A percentile compares a stretch with the other conserved stretches of the same genome.
These are phyloP conservation scores for Posidonia australis DNA, from an alignment of 106 monocot species.

Conservation along the genomic window DNA sequence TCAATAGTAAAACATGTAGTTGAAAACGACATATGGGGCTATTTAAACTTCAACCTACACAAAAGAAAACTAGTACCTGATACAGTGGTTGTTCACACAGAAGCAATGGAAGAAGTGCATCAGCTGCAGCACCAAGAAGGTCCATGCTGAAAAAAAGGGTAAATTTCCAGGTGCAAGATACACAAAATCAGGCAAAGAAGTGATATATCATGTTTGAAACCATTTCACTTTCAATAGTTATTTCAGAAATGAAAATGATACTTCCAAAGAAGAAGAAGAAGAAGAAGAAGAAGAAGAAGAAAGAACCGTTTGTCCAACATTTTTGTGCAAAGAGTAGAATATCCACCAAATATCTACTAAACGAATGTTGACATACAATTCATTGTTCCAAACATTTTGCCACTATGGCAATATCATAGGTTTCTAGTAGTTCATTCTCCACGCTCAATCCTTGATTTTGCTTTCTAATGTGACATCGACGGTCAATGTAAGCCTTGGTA, in stretches of 20 bases:
- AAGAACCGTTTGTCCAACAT: too few species aligned
- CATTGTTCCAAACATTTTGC: too few species aligned
- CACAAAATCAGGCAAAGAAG: not conserved
- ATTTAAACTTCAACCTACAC: not conserved
- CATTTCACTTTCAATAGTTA: not conserved
- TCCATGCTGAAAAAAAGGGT: conserved; percentile 47
- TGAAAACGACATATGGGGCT: not conserved
- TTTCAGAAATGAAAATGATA: too few species aligned
- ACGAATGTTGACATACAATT: too few species aligned
- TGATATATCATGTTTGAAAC: not conserved
- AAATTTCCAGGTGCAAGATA: not conserved
- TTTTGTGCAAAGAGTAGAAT: too few species aligned
- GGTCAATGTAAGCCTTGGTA: too few species aligned
- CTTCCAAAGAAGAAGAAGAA: not conserved
- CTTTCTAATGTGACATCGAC: too few species aligned
- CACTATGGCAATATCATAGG: too few species aligned
- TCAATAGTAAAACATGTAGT: not conserved
- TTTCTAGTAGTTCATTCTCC: too few species aligned
- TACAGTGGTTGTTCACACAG: conserved; percentile 82
- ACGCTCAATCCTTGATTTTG: too few species aligned
- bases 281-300: too few species aligned
- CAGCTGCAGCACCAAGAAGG: conserved; percentile 70
- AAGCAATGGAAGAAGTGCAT: conserved; percentile 82
- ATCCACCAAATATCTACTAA: too few species aligned
- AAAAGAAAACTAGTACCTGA: conserved; percentile 42